Base-by-base conservation (phyloP, 2,329 filamentous ascomycete species). In the Diaporthe ilicicola region DNA sequence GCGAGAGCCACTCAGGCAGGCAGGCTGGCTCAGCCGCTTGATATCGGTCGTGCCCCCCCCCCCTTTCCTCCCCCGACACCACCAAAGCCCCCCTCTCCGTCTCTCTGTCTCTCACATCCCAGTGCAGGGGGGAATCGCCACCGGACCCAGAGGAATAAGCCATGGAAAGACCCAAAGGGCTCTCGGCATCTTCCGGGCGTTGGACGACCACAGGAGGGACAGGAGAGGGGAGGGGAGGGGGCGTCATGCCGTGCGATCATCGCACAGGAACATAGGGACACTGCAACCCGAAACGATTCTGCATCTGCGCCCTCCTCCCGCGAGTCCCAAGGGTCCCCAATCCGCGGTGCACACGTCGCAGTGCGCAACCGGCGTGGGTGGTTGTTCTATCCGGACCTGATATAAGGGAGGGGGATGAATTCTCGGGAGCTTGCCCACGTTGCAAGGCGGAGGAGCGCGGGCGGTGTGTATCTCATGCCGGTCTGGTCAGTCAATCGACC, bases 201-300 rank as follows among this genome's bases (percentile, higher is more conserved):
- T 42, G 6, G 17, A 39, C 54, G 4, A 10, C 29, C 29, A 50
- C 7, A 29, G 59, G 32, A 22, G 24, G 13, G 42, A 32, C n/a
- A 12, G 17, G 24, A 46, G 39, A 37, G 37, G 24, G 2, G 15
- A 34, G 34, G 54, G 7, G 29, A 13, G n/a, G n/a, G 12, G 19
- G 42, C 13, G 22, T 13, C 29, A 24, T 50, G 59, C 44, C n/a
- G 44, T 64, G 59, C 59, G 44, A 64, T 50, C 59, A 44, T 64
- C 44, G 22, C 44, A 64, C 59, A 50, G 22, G n/a, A 34, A 24
- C 34, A 22, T 29, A 2, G 17, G 19, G 22, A 13, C 44, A 50
- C 59, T 29, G 29, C 44, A 50, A 50, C 59, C 44, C 59, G 44
- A 50, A 12, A 27, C 2, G 37, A 44, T n/a, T 4, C 9, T 34